A percentile compares a stretch with the other conserved stretches of the same genome.
phyloP scores from a whole-genome alignment of 768 basidiomycete species.

The Dictyophora rubrovolvata region DNA sequence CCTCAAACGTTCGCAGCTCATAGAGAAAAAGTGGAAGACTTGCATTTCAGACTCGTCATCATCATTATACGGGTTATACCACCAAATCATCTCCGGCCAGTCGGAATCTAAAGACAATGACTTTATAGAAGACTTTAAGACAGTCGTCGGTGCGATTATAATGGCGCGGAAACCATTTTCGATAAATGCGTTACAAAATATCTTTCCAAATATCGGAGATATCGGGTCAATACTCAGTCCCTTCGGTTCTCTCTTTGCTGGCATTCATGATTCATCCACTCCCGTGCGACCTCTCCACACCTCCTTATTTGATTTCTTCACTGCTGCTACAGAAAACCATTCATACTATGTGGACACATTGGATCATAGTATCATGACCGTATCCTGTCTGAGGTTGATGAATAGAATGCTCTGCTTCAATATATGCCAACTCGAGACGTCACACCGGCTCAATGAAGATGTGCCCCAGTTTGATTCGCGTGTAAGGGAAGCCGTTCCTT shows the following conservation, averaged over 20 bases:
- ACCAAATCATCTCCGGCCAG: slow-evolving; percentile 12
- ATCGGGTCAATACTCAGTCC: no score
- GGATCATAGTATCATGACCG: slow-evolving; percentile 16
- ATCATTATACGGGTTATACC: slow-evolving; percentile 14
- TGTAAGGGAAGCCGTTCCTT: no score
- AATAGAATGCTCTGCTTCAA: no score
- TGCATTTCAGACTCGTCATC: slow-evolving; percentile 13
- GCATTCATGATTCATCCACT: no score
- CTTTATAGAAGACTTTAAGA: slow-evolving; percentile 12
- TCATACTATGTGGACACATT: slow-evolving; percentile 8
- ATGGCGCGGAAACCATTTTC: slow-evolving; percentile 18
- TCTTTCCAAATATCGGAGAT: slow-evolving; percentile 11
- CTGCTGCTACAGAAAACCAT: background rate
- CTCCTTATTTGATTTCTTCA: slow-evolving; percentile 21
- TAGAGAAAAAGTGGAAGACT: background rate
- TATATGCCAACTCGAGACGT: no score
- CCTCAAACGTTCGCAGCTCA: background rate
- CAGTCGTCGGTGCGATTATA: slow-evolving; percentile 16
- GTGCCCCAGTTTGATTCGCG: no score
- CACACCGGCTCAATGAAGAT: no score
- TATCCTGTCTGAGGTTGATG: slow-evolving; percentile 21
- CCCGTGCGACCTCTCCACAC: no score
- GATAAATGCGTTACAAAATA: background rate
- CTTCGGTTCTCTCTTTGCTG: no score
- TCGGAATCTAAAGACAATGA: slow-evolving; percentile 11